Evolutionary conservation across 1,284 basidiomycete species (phyloP).

Genomic region (Lignosus rhinocerotis): DNA sequence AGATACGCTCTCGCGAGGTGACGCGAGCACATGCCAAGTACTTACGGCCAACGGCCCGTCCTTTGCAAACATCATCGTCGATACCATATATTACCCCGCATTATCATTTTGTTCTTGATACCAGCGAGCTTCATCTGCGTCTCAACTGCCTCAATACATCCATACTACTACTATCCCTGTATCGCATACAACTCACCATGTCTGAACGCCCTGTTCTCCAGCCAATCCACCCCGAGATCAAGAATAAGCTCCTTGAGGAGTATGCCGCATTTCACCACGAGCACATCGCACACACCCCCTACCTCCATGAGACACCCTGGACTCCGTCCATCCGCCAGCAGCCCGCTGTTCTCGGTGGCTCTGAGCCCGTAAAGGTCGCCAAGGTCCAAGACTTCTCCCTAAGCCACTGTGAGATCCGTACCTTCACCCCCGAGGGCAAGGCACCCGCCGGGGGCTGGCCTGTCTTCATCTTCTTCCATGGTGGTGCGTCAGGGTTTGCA

Average conservation of each 20-base stretch:
- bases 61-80: no score
- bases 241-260: constrained; percentile 58
- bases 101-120: no score
- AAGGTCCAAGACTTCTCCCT: constrained; percentile 49
- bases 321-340: constrained; percentile 52
- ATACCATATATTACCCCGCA: background rate
- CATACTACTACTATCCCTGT: background rate
- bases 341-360: constrained; percentile 57
- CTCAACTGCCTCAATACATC: no score
- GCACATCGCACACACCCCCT: constrained; percentile 43
- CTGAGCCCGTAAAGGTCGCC: constrained; percentile 54
- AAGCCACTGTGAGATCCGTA: constrained; percentile 48
- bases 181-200: constrained; percentile 21
- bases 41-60: background rate
- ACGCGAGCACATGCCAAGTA: no score
- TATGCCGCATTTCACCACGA: constrained; percentile 63
- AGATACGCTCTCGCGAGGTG: no score
- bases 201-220: constrained; percentile 35
- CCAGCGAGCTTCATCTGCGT: background rate
- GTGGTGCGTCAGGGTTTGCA: constrained; percentile 41
- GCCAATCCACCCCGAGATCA: constrained; percentile 60
- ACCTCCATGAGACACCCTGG: constrained; percentile 62
- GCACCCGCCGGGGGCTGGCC: constrained; percentile 58
- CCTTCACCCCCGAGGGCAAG: constrained; percentile 57
- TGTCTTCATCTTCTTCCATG: constrained; percentile 61